phyloP scores from a whole-genome alignment of 352 stramenopile species.

The Pythium sp. region DNA sequence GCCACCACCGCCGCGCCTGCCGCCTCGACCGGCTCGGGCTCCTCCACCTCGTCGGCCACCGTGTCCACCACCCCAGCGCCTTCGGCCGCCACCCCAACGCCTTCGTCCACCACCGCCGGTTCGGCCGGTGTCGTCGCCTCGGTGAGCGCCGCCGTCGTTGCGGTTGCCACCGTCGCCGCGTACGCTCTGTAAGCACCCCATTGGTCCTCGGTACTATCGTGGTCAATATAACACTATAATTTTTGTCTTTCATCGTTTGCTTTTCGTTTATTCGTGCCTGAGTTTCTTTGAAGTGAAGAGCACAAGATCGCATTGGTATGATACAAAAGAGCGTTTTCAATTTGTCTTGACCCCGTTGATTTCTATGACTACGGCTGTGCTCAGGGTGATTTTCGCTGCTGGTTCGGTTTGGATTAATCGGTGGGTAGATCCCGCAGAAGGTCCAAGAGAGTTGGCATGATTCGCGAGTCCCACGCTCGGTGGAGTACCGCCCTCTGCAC shows the following conservation, averaged over 20 bases:
- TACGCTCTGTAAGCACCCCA: constrained; percentile 10
- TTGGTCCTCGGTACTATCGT: not conserved
- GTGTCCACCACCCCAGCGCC: not conserved
- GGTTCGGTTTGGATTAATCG: not conserved
- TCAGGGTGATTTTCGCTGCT: not conserved
- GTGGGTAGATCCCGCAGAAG: too few species aligned
- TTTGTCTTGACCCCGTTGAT: not conserved
- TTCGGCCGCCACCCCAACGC: not conserved
- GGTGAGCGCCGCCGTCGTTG: constrained; percentile 5
- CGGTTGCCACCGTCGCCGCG: constrained; percentile 2
- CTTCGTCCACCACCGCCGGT: not conserved
- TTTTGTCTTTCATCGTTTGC: constrained; percentile 1
- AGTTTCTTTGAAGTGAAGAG: not conserved
- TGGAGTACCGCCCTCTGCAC: not conserved
- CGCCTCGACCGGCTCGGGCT: not conserved
- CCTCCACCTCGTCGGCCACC: not conserved
- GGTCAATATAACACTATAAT: constrained; percentile 5
- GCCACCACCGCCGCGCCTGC: not conserved
- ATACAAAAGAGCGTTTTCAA: not conserved
- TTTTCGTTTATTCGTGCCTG: not conserved
- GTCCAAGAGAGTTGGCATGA: not conserved
- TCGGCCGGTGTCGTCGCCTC: constrained; percentile 7
- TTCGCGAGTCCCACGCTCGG: not conserved
- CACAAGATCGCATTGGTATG: not conserved
- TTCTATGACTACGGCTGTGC: not conserved